A percentile compares a stretch with the other conserved stretches of the same genome.
phyloP scores from a whole-genome alignment of 225 moss, liverwort and hornwort genomes.

The Sphagnum tenellum region DNA sequence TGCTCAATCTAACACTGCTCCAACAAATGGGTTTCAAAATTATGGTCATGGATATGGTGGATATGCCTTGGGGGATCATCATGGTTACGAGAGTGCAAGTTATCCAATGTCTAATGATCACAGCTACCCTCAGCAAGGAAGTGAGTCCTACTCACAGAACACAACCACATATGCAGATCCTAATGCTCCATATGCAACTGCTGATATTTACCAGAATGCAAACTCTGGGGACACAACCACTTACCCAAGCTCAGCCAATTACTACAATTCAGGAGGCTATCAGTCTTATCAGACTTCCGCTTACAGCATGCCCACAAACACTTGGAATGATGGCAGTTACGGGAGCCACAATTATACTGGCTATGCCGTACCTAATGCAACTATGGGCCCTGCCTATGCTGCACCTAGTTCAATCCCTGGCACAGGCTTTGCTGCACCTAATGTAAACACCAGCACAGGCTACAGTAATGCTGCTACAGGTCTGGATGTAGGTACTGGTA shows the following conservation, averaged over 20 bases:
- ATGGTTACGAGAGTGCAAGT: constrained; percentile 44
- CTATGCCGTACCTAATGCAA: constrained; percentile 31
- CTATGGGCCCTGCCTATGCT: constrained; percentile 24
- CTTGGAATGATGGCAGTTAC: constrained; percentile 73
- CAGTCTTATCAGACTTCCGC: constrained; percentile 33
- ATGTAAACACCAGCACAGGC: no score
- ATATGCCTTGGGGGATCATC: constrained; percentile 48
- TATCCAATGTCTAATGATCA: constrained; percentile 53
- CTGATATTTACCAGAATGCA: constrained; percentile 57
- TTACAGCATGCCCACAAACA: constrained; percentile 43
- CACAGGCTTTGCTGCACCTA: no score
- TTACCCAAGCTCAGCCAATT: constrained; percentile 73
- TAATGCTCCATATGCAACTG: constrained; percentile 40
- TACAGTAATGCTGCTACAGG: no score
- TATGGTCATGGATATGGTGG: constrained; percentile 68
- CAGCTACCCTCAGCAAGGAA: constrained; percentile 59
- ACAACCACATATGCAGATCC: constrained; percentile 42
- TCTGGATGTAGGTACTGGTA: constrained; percentile 4
- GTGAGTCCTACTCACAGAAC: constrained; percentile 63
- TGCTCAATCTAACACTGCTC: constrained; percentile 20
- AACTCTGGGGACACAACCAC: constrained; percentile 49
- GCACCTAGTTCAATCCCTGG: not conserved
- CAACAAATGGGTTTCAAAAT: constrained; percentile 54
- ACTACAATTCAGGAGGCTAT: constrained; percentile 36
- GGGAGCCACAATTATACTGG: constrained; percentile 60